phyloP scores from a whole-genome alignment of 768 basidiomycete genomes.

The Sutorius australiensis region DNA sequence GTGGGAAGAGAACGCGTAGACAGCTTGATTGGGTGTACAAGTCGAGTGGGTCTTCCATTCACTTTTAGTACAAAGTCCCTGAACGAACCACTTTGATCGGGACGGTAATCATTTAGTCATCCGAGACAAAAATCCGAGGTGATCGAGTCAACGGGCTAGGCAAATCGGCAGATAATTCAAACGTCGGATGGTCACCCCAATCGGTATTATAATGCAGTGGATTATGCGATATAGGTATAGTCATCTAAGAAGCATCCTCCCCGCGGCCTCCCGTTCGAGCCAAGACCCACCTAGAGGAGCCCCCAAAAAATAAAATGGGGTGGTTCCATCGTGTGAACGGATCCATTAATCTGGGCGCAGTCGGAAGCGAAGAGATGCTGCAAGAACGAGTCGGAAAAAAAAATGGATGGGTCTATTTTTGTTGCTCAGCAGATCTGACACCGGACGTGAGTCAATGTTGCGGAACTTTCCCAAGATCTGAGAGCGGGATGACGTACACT shows the following conservation, averaged over 20 bases:
- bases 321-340: slow-evolving; percentile 22
- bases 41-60: neutral
- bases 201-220: slow-evolving; percentile 17
- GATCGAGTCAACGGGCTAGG: slow-evolving; percentile 20
- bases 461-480: slow-evolving; percentile 4
- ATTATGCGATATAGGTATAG: slow-evolving; percentile 30
- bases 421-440: slow-evolving; percentile 26
- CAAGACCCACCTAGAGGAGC: neutral
- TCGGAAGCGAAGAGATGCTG: slow-evolving; percentile 21
- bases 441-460: slow-evolving; percentile 6
- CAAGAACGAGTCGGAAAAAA: slow-evolving; percentile 9
- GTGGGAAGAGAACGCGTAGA: slow-evolving; percentile 13
- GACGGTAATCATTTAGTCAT: slow-evolving; percentile 16
- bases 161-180: neutral
- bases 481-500: slow-evolving; percentile 48
- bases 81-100: slow-evolving; percentile 5
- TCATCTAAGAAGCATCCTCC: slow-evolving; percentile 14
- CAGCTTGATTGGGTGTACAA: neutral
- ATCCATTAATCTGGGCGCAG: slow-evolving; percentile 14
- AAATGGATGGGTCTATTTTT: slow-evolving; percentile 26
- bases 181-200: neutral
- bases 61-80: neutral
- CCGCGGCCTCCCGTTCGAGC: slow-evolving; percentile 11
- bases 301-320: slow-evolving; percentile 8
- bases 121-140: slow-evolving; percentile 27